These are phyloP conservation scores for Aspergillus sp. DNA, from an alignment of 2,329 filamentous ascomycete species.

Conservation along the genomic window DNA sequence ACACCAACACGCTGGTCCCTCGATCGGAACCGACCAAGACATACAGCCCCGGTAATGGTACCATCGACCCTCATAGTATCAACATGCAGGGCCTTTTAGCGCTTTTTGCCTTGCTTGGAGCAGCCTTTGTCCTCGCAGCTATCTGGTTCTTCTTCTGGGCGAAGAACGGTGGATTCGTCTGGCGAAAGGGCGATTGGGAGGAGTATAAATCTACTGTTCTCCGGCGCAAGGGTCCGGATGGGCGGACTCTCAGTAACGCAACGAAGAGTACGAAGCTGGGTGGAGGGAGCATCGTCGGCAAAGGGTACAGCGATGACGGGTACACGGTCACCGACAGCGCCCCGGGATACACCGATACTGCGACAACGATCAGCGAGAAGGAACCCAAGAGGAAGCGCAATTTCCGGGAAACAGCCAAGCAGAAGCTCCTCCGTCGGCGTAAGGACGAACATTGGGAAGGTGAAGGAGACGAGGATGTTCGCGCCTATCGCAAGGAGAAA, in stretches of 20 bases:
- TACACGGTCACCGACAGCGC: constrained; percentile 45
- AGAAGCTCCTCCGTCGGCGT: constrained; percentile 36
- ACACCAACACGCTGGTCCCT: constrained; percentile 27
- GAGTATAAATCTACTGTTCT: constrained; percentile 97
- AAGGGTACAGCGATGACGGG: constrained; percentile 66
- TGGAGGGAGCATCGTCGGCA: constrained; percentile 71
- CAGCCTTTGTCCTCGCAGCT: constrained; percentile 67
- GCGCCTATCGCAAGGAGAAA: constrained; percentile 82
- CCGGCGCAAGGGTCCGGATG: constrained; percentile 83
- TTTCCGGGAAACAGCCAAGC: constrained; percentile 37
- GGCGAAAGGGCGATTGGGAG: constrained; percentile 85
- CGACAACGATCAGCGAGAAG: constrained; percentile 40
- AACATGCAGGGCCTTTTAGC: constrained; percentile 69
- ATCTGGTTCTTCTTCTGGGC: constrained; percentile 99
- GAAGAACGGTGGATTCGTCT: constrained; percentile 91
- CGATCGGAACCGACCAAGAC: constrained; percentile 26
- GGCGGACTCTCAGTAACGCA: constrained; percentile 77
- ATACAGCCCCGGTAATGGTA: constrained; percentile 34
- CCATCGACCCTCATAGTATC: constrained; percentile 41
- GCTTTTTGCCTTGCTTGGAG: constrained; percentile 80
- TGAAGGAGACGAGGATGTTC: constrained; percentile 66
- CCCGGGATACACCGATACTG: constrained; percentile 39
- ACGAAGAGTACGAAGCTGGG: constrained; percentile 81
- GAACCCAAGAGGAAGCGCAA: constrained; percentile 32
- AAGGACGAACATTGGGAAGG: constrained; percentile 58